These are phyloP conservation scores for Psilocybe cyanescens DNA, from an alignment of 768 basidiomycete genomes.

Conservation along the genomic window DNA sequence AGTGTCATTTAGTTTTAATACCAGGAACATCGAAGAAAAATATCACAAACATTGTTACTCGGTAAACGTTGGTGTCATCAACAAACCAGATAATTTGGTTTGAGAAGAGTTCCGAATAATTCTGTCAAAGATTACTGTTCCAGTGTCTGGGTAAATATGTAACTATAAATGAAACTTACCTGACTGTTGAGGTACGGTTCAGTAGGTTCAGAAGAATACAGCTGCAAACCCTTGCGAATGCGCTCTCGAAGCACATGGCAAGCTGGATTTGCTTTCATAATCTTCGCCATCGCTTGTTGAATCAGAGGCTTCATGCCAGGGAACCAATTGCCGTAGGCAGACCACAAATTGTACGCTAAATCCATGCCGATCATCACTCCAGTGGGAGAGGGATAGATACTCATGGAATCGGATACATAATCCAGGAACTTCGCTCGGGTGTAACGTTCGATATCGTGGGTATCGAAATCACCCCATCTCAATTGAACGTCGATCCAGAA, in stretches of 20 bases:
- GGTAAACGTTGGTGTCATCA: slow-evolving; percentile 99
- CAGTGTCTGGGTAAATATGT: neutral
- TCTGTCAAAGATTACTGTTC: slow-evolving; percentile 38
- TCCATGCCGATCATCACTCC: slow-evolving; percentile 99
- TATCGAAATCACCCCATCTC: slow-evolving; percentile 98
- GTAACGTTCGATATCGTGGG: slow-evolving; percentile 98
- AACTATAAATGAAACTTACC: slow-evolving; percentile 29
- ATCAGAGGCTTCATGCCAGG: slow-evolving; percentile 98
- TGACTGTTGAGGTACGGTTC: slow-evolving; percentile 99
- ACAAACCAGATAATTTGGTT: slow-evolving; percentile 99
- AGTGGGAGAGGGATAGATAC: slow-evolving; percentile 98
- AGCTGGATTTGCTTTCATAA: slow-evolving; percentile 99
- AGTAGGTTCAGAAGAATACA: slow-evolving; percentile 99
- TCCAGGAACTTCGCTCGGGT: slow-evolving; percentile 99
- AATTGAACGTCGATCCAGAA: slow-evolving; percentile 98
- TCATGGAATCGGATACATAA: slow-evolving; percentile 97
- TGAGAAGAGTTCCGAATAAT: slow-evolving; percentile 94
- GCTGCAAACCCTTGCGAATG: slow-evolving; percentile 96
- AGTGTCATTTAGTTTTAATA: slow-evolving; percentile 14
- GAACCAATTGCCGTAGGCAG: slow-evolving; percentile 99
- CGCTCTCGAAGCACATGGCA: slow-evolving; percentile 97
- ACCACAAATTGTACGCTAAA: slow-evolving; percentile 97
- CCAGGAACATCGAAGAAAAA: neutral
- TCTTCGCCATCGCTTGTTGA: slow-evolving; percentile 99
- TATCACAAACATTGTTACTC: slow-evolving; percentile 79